phyloP scores from a whole-genome alignment of 176 grass and related monocot genomes.

The Puccinellia tenuiflora region DNA sequence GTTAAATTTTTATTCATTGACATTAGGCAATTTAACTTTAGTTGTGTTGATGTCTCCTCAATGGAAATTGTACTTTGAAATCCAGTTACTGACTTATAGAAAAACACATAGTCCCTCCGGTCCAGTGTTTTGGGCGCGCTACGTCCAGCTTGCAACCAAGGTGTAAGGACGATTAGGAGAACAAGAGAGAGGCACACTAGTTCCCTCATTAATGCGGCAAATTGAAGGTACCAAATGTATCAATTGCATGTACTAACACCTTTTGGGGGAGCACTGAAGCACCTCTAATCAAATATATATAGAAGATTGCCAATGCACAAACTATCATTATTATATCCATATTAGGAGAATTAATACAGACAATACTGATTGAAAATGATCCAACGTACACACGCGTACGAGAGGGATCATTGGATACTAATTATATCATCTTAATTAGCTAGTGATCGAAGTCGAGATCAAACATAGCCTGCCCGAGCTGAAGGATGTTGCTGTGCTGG shows the following conservation, averaged over 20 bases:
- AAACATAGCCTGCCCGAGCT: conserved; percentile 64
- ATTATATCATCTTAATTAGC: conserved; percentile 7
- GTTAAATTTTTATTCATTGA: neutral
- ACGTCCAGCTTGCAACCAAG: too few species aligned
- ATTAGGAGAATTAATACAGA: conserved; percentile 35
- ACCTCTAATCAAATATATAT: neutral
- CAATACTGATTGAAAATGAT: conserved; percentile 24
- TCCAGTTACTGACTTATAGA: neutral
- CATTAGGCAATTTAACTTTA: neutral
- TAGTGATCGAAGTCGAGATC: conserved; percentile 62
- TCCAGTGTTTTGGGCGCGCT: too few species aligned
- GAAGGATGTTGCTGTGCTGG: conserved; percentile 56
- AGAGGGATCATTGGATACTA: conserved; percentile 6
- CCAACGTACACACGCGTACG: conserved; percentile 4
- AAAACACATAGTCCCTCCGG: too few species aligned
- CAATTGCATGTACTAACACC: neutral
- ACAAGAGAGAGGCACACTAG: too few species aligned
- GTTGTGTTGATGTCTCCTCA: neutral
- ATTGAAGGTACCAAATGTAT: neutral
- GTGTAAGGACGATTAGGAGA: too few species aligned
- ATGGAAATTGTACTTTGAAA: neutral
- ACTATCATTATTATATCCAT: conserved; percentile 48
- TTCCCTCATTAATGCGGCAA: too few species aligned
- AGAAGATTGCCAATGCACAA: conserved; percentile 22
- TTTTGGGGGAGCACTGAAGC: neutral